phyloP scores from a whole-genome alignment of 2,329 filamentous ascomycete species.

The Thielaviopsis euricoi region DNA sequence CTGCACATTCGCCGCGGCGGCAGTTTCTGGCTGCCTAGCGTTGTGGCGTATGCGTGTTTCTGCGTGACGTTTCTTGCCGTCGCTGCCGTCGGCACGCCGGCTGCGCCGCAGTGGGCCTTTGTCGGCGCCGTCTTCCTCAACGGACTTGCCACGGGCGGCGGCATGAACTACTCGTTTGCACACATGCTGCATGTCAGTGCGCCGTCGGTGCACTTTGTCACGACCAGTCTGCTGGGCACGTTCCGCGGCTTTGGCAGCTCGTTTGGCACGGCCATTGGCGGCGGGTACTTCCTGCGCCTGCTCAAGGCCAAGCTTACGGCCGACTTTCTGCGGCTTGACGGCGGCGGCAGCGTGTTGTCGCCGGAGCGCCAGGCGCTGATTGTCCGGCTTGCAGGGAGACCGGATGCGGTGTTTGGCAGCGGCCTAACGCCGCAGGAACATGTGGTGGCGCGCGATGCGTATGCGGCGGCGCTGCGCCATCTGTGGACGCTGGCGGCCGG shows the following conservation, averaged over 20 bases:
- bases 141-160: constrained; percentile 55
- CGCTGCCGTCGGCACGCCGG: constrained; percentile 34
- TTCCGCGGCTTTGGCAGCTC: constrained; percentile 70
- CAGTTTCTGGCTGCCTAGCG: constrained; percentile 52
- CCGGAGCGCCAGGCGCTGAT: constrained; percentile 25
- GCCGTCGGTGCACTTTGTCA: constrained; percentile 52
- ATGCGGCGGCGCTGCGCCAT: constrained; percentile 27
- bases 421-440: constrained; percentile 25
- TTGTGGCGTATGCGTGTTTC: constrained; percentile 47
- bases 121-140: constrained; percentile 49
- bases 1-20: constrained; percentile 59
- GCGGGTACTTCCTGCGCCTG: constrained; percentile 54
- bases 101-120: constrained; percentile 35
- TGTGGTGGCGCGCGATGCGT: constrained; percentile 29
- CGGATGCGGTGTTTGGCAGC: constrained; percentile 30
- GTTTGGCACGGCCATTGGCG: constrained; percentile 66
- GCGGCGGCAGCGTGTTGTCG: constrained; percentile 18
- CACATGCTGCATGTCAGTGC: constrained; percentile 60
- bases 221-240: constrained; percentile 59
- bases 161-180: constrained; percentile 66
- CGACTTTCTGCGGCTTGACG: constrained; percentile 37
- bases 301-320: constrained; percentile 36
- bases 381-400: constrained; percentile 31
- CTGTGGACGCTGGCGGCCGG: constrained; percentile 32
- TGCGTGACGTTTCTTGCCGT: constrained; percentile 40